Evolutionary conservation across 257 asterid genomes (phyloP), one percentile per base, ranked within the genome.

Genomic region (Linderniella brevidens): DNA sequence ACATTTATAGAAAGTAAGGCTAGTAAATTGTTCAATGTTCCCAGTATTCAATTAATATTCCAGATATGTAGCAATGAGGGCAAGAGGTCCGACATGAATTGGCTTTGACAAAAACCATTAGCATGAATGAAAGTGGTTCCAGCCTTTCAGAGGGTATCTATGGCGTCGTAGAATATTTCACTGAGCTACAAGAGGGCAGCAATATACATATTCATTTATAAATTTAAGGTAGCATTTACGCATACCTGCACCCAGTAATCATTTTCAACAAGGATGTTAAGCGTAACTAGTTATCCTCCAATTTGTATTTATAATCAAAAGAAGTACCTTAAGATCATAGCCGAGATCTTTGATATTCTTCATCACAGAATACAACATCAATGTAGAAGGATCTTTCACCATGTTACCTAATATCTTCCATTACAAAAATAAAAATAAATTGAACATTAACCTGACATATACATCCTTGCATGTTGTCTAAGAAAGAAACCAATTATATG

Each of bases 341-440:
- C 98, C 93, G 32, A 85, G 73, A 41, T 58, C 75, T 69, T 73
- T 68, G 53, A 88, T 75, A 60, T 69, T 74, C 80, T 74, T 78
- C 73, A 75, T 67, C 59, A 88, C 84, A 45, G 94, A 76, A 72
- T 67, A 78, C 17, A 88, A 67, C 93, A 82, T 76, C 74, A 88
- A 63, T 10, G 94, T 64, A 19, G 79, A 64, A 32, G 92, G 77
- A 67, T 88, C 84, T 69, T 79, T 77, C 72, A 71, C 65, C 96
- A 80, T 65, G 80, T 68, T 77, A 55, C 92, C 94, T 70, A 88
- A 63, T 76, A 88, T 82, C 98, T 87, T 62, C 60, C 67, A 74
- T 49, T 38, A 55, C 54, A n/a, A 57, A 37, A 25, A 56, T 42
- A 66, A 43, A 53, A 58, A 52, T 20, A n/a, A 58, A 17, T 46